Evolutionary conservation across 2,329 filamentous ascomycete species (phyloP).

Genomic region (Sordariomycetes sp.): DNA sequence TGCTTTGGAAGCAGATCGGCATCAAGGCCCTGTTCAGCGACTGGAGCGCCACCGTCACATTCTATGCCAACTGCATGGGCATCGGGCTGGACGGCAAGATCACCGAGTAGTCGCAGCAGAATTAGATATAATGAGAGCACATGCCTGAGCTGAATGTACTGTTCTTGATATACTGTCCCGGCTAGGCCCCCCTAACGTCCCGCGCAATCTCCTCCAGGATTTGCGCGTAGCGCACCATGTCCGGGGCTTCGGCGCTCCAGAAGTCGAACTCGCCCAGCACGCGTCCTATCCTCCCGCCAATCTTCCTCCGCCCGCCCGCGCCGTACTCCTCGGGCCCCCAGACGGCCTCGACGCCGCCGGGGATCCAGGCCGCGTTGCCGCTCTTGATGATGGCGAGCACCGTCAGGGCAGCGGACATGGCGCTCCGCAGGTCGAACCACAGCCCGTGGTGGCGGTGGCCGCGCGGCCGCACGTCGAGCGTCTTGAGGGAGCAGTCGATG

Average conservation of each 20-base stretch:
- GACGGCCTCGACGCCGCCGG: slow-evolving; percentile 8
- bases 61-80: slow-evolving; percentile 63
- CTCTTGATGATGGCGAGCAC: slow-evolving; percentile 11
- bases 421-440: slow-evolving; percentile 13
- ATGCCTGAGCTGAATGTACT: background rate
- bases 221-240: slow-evolving; percentile 8
- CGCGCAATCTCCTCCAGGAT: slow-evolving; percentile 7
- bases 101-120: background rate
- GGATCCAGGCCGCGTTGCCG: slow-evolving; percentile 10
- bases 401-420: slow-evolving; percentile 10
- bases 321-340: slow-evolving; percentile 7
- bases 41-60: slow-evolving; percentile 60
- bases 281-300: slow-evolving; percentile 10
- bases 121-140: background rate
- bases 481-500: slow-evolving; percentile 12
- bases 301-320: slow-evolving; percentile 4
- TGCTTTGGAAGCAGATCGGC: slow-evolving; percentile 51
- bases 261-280: slow-evolving; percentile 10
- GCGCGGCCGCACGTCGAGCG: slow-evolving; percentile 10
- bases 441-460: slow-evolving; percentile 15
- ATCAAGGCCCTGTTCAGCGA: slow-evolving; percentile 57
- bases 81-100: slow-evolving; percentile 6
- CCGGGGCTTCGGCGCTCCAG: slow-evolving; percentile 10
- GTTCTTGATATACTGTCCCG: too few species aligned
- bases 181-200: slow-evolving; percentile 8